These are phyloP conservation scores for Alternaria brassicae DNA, from an alignment of 2,329 filamentous ascomycete species.

Conservation along the genomic window DNA sequence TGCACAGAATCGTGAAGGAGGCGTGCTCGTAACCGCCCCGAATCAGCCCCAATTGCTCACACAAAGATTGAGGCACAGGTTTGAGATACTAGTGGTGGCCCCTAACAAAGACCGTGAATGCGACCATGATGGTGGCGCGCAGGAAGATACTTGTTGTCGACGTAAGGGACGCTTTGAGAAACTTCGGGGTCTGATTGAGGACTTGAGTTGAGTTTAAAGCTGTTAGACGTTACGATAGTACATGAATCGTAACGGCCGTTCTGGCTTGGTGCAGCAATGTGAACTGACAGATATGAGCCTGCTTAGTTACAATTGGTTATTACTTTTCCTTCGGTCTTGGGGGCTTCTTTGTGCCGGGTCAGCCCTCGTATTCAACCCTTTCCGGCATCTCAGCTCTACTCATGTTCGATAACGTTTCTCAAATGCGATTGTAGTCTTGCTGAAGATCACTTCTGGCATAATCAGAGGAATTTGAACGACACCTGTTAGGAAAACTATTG, in stretches of 20 bases:
- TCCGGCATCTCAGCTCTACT: neutral
- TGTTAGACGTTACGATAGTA: neutral
- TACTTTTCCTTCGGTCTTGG: neutral
- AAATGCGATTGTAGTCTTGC: neutral
- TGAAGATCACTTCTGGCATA: no score
- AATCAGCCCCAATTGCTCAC: neutral
- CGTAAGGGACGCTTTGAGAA: neutral
- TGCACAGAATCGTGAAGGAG: neutral
- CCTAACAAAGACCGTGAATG: neutral
- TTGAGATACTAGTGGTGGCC: neutral
- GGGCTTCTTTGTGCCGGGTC: neutral
- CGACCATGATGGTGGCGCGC: neutral
- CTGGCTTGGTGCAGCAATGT: neutral
- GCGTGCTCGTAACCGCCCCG: neutral
- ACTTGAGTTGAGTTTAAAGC: neutral
- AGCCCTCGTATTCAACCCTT: neutral
- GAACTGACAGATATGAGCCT: neutral
- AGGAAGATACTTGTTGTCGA: neutral
- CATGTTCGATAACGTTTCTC: neutral
- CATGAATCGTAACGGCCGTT: neutral
- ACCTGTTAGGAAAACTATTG: no score
- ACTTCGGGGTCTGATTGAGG: neutral
- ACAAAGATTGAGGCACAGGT: neutral
- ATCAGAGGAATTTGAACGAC: neutral
- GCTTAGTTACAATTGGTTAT: neutral